Conservation (phyloP, 1,284 basidiomycete genomes). For the Cryptococcus sp. region DNA sequence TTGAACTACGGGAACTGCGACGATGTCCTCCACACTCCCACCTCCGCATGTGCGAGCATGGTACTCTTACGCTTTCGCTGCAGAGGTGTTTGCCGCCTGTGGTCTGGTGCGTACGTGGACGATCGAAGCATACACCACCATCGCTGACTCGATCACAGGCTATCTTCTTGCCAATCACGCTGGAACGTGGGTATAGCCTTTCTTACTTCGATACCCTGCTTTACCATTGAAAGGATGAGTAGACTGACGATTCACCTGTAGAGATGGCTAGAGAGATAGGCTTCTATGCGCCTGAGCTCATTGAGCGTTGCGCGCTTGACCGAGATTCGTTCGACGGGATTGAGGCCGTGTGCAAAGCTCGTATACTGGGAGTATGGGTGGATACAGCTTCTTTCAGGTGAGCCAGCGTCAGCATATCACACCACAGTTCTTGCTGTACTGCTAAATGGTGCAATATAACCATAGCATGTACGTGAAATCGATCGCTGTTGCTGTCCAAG, state of each 20-base stretch:
- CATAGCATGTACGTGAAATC: constrained; percentile 81
- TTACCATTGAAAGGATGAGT: neutral
- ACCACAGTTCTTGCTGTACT: constrained; percentile 7
- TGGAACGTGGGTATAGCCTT: constrained; percentile 44
- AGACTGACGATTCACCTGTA: constrained; percentile 7
- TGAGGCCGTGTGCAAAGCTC: constrained; percentile 39
- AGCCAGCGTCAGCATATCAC: constrained; percentile 26
- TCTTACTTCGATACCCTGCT: neutral
- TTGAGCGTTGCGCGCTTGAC: constrained; percentile 28
- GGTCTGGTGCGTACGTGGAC: constrained; percentile 29
- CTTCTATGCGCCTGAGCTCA: constrained; percentile 37
- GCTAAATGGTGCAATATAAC: too few relatives aligned
- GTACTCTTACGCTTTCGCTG: constrained; percentile 51
- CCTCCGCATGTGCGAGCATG: constrained; percentile 41
- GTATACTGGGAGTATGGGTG: constrained; percentile 65
- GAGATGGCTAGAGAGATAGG: constrained; percentile 50
- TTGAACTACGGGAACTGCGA: too few relatives aligned
- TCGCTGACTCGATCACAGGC: constrained; percentile 24
- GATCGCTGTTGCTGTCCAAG: constrained; percentile 78
- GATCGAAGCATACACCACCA: neutral
- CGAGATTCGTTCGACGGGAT: constrained; percentile 5
- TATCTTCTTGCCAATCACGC: constrained; percentile 51
- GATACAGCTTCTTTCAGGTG: constrained; percentile 86
- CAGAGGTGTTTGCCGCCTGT: constrained; percentile 50
- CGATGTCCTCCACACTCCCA: neutral